These are phyloP conservation scores for Claviceps cyperi DNA, from an alignment of 2,329 filamentous ascomycete genomes.

Conservation along the genomic window DNA sequence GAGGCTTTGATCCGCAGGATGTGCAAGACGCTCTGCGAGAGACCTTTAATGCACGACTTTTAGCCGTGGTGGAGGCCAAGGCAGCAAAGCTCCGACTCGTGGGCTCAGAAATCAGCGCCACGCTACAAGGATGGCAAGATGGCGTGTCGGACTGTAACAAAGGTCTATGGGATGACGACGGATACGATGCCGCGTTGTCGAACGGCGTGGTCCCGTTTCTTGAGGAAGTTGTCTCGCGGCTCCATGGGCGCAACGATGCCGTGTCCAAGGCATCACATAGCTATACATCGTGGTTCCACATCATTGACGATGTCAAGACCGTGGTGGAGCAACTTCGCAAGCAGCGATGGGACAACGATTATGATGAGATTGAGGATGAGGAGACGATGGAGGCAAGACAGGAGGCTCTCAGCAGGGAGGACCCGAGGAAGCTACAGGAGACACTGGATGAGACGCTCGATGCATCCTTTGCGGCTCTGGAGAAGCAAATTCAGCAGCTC, in stretches of 20 bases:
- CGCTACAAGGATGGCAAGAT: conserved; percentile 45
- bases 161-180: conserved; percentile 52
- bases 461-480: conserved; percentile 43
- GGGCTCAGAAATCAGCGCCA: conserved; percentile 46
- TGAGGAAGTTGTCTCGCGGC: conserved; percentile 49
- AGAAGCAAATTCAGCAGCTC: conserved; percentile 36
- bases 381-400: conserved; percentile 53
- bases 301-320: conserved; percentile 51
- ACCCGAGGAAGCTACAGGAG: conserved; percentile 48
- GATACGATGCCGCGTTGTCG: conserved; percentile 50
- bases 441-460: conserved; percentile 41
- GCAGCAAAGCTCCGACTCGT: conserved; percentile 50
- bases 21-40: conserved; percentile 56
- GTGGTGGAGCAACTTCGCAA: conserved; percentile 51
- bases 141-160: conserved; percentile 34
- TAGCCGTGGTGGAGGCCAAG: conserved; percentile 47
- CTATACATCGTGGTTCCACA: conserved; percentile 61
- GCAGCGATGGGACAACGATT: conserved; percentile 62
- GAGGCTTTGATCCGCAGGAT: conserved; percentile 51
- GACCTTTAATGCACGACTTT: conserved; percentile 53
- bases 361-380: conserved; percentile 61
- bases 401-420: conserved; percentile 54
- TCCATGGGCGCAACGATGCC: conserved; percentile 57
- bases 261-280: conserved; percentile 46
- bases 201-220: conserved; percentile 56